These are phyloP conservation scores for Alopecurus myosuroides DNA, from an alignment of 176 grass and related monocot genomes.

Conservation along the genomic window DNA sequence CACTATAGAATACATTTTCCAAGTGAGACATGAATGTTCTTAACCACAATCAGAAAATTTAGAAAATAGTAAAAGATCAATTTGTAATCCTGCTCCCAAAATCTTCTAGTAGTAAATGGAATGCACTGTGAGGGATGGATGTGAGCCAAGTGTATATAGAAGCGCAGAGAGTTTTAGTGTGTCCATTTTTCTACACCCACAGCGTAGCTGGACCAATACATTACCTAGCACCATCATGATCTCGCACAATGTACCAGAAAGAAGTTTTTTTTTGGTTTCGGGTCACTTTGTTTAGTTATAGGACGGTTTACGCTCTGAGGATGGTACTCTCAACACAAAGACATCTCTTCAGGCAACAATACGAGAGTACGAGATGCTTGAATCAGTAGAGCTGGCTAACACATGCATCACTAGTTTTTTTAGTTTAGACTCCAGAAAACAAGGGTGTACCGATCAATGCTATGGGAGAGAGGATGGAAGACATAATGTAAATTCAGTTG, in stretches of 20 bases:
- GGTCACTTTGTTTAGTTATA: background rate
- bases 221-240: background rate
- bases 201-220: background rate
- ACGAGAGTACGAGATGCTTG: background rate
- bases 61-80: background rate
- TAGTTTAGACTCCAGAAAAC: background rate
- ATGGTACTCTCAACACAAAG: background rate
- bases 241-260: background rate
- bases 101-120: background rate
- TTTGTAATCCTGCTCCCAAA: background rate
- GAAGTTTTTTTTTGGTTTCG: background rate
- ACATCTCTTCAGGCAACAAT: background rate
- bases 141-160: background rate
- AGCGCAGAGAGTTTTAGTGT: background rate
- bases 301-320: background rate
- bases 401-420: background rate
- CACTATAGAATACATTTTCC: background rate
- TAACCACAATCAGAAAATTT: background rate
- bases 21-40: background rate
- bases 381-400: background rate
- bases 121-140: background rate
- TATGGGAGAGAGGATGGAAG: background rate
- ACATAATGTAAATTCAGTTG: background rate
- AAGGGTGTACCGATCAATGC: background rate
- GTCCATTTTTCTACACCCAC: background rate